phyloP scores from a whole-genome alignment of 345 rosid species.

The Arabis hirsuta region DNA sequence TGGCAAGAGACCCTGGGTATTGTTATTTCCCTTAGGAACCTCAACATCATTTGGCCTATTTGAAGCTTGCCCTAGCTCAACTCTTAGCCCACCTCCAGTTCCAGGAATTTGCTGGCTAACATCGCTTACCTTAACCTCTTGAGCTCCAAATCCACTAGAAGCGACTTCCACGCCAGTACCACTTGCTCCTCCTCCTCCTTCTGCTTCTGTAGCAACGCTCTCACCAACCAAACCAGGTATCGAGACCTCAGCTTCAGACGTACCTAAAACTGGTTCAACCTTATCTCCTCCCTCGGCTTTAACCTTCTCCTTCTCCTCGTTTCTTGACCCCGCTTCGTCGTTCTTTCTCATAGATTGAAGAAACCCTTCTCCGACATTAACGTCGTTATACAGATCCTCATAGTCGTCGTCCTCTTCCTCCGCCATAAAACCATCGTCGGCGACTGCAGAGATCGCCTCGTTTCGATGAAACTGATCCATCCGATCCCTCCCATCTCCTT shows the following conservation, averaged over 20 bases:
- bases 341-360: constrained; percentile 62
- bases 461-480: constrained; percentile 66
- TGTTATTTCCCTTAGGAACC: constrained; percentile 45
- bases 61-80: constrained; percentile 59
- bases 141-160: constrained; percentile 48
- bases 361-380: constrained; percentile 82
- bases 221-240: constrained; percentile 54
- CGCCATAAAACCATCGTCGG: constrained; percentile 67
- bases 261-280: constrained; percentile 37
- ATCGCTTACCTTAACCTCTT: constrained; percentile 50
- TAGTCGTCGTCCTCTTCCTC: constrained; percentile 82
- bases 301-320: constrained; percentile 37
- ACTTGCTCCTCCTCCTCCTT: constrained; percentile 25
- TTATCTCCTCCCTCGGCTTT: constrained; percentile 22
- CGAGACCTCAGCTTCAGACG: constrained; percentile 40
- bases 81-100: constrained; percentile 61
- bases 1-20: constrained; percentile 44
- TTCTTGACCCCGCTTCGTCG: constrained; percentile 51
- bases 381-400: constrained; percentile 81
- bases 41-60: constrained; percentile 47
- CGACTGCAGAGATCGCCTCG: constrained; percentile 73
- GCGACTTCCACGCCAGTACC: constrained; percentile 38
- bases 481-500: constrained; percentile 59
- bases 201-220: constrained; percentile 38
- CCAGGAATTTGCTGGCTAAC: constrained; percentile 43